A percentile compares a stretch with the other conserved stretches of the same genome.
These are phyloP conservation scores for Daedaleopsis nitida DNA, from an alignment of 768 basidiomycete genomes.

Conservation along the genomic window DNA sequence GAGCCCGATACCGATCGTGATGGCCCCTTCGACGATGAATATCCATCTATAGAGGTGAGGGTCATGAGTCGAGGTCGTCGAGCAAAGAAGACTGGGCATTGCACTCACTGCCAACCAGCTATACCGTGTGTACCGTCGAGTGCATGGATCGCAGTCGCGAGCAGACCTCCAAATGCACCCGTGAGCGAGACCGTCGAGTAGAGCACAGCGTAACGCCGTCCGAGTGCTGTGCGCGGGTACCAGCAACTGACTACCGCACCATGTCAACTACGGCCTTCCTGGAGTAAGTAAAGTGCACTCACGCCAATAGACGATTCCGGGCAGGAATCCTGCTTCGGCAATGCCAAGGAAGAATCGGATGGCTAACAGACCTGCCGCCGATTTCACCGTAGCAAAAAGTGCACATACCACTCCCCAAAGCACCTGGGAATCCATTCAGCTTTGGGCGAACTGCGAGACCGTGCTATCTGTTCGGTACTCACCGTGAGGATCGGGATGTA, in stretches of 20 bases:
- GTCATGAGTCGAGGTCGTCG: conserved; percentile 11
- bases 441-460: conserved; percentile 3
- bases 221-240: conserved; percentile 36
- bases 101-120: conserved; percentile 37
- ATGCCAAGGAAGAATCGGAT: conserved; percentile 43
- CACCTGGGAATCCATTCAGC: conserved; percentile 17
- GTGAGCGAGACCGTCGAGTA: conserved; percentile 32
- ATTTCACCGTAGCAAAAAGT: conserved; percentile 28
- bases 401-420: conserved; percentile 36
- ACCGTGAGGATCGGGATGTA: conserved; percentile 42
- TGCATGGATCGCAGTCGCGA: conserved; percentile 40
- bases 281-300: background rate
- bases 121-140: conserved; percentile 41
- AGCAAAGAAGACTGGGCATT: background rate
- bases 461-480: conserved; percentile 19
- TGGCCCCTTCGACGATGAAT: conserved; percentile 50
- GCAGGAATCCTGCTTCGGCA: conserved; percentile 42
- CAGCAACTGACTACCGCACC: conserved; percentile 40
- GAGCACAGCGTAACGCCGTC: conserved; percentile 27
- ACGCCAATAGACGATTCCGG: conserved; percentile 40
- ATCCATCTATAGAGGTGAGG: conserved; percentile 28
- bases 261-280: background rate
- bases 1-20: conserved; percentile 42
- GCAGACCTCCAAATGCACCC: conserved; percentile 27
- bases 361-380: conserved; percentile 35